Percentiles rank a stretch among this genome's conserved stretches.
phyloP scores from a whole-genome alignment of 768 basidiomycete species.

The Mycena epipterygia region DNA sequence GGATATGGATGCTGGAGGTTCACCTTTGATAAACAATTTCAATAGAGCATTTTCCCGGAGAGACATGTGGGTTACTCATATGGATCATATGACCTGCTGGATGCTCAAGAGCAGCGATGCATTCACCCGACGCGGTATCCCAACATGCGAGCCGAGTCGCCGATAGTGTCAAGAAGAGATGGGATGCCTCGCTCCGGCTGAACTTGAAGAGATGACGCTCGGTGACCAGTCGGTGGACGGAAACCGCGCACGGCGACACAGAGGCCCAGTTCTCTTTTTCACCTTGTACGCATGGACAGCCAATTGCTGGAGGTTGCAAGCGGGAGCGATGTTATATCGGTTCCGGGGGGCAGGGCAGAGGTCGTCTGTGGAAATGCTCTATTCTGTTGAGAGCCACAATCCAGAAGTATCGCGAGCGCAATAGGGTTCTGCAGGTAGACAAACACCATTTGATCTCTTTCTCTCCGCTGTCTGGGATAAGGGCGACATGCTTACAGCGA shows the following conservation, averaged over 20 bases:
- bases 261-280: too few relatives aligned
- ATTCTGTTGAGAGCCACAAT: background rate
- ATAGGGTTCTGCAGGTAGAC: background rate
- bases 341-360: background rate
- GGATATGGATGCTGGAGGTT: background rate
- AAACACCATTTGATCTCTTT: too few relatives aligned
- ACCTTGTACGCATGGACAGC: too few relatives aligned
- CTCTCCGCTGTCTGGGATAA: too few relatives aligned
- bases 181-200: background rate
- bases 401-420: background rate
- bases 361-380: background rate
- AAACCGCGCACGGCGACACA: background rate
- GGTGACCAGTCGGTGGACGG: background rate
- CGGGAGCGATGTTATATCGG: background rate
- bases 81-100: background rate
- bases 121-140: background rate
- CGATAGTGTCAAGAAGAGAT: background rate
- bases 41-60: background rate
- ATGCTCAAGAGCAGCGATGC: too few relatives aligned
- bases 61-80: background rate
- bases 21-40: background rate
- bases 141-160: background rate
- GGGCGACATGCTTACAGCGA: too few relatives aligned
- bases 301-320: background rate
- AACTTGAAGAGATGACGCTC: background rate